Evolutionary conservation across 805 yeast genomes (phyloP).

Genomic region (Barnettozyma salicaria): DNA sequence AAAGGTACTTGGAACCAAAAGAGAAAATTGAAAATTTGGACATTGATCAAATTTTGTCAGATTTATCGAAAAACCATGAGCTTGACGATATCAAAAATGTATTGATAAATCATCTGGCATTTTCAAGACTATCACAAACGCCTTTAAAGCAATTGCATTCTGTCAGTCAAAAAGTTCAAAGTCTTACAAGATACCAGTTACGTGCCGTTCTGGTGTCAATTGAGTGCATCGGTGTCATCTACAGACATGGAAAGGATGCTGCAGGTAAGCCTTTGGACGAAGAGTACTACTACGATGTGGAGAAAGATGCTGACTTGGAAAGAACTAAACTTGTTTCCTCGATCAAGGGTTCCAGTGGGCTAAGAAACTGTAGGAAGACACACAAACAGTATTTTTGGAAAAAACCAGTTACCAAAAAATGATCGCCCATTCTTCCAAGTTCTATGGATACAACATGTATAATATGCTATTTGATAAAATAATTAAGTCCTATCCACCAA

Average conservation of each 20-base stretch:
- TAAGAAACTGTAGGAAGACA: slow-evolving; percentile 85
- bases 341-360: slow-evolving; percentile 71
- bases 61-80: slow-evolving; percentile 30
- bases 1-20: slow-evolving; percentile 12
- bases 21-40: slow-evolving; percentile 27
- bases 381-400: slow-evolving; percentile 71
- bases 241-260: slow-evolving; percentile 90
- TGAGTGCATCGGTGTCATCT: slow-evolving; percentile 76
- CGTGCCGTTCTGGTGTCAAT: slow-evolving; percentile 40
- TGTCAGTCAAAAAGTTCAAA: slow-evolving; percentile 51
- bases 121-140: slow-evolving; percentile 79
- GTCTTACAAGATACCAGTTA: slow-evolving; percentile 39
- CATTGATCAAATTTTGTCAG: slow-evolving; percentile 25
- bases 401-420: slow-evolving; percentile 31
- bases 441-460: too few species aligned
- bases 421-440: too few species aligned
- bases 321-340: slow-evolving; percentile 68
- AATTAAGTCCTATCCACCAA: too few species aligned
- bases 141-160: slow-evolving; percentile 68
- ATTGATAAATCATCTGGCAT: slow-evolving; percentile 80
- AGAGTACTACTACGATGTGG: slow-evolving; percentile 87
- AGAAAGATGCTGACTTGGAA: slow-evolving; percentile 65
- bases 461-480: too few species aligned
- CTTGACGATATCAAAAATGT: slow-evolving; percentile 54
- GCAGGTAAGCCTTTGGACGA: slow-evolving; percentile 93